Base-by-base conservation (phyloP, 139 green algal species). In the Pseudopediastrum boryanum region DNA sequence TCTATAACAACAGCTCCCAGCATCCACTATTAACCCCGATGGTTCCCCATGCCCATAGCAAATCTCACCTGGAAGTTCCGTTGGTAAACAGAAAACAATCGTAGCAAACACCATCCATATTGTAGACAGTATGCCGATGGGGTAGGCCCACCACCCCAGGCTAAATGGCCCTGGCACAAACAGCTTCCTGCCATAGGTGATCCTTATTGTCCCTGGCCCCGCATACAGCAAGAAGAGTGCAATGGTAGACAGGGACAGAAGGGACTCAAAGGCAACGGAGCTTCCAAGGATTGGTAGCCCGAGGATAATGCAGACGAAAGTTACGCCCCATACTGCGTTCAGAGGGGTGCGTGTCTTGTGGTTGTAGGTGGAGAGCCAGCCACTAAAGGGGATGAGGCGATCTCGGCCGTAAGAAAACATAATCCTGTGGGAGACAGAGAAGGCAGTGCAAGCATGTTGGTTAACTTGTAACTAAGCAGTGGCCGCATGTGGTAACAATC, bases 191-290 rank as follows among this genome's bases (percentile, higher is more conserved):
- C 70, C 70, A 8, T 13, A 23, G 23, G 70, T 68, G 35, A 78
- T 78, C 12, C 70, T 35, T 8, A 68, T 25, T 2, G 70, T 78
- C 4, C 38, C 52, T 43, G 70, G 70, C 8, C 69, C 69, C 0
- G 69, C 69, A 33, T 77, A 77, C 29, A 77, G 33, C 3, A 77
- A 50, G 33, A 77, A 77, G 21, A 77, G 48, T 9, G 69, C 69
- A 38, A 78, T 78, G 5, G 70, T 78, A 6, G 35, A 56, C 35
- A 78, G 70, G 10, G 70, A 78, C 70, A 78, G 70, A 36, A 78
- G 39, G 6, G 33, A 39, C 51, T 68, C 38, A 68, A 78, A 78
- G 2, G 70, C 70, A 3, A 68, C 52, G 25, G 41, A 43, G 33
- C 50, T 67, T 8, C 70, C 70, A 10, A 78, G 52, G 36, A 68